Conservation (phyloP, 352 stramenopile genomes). For the Phytophthora pini region DNA sequence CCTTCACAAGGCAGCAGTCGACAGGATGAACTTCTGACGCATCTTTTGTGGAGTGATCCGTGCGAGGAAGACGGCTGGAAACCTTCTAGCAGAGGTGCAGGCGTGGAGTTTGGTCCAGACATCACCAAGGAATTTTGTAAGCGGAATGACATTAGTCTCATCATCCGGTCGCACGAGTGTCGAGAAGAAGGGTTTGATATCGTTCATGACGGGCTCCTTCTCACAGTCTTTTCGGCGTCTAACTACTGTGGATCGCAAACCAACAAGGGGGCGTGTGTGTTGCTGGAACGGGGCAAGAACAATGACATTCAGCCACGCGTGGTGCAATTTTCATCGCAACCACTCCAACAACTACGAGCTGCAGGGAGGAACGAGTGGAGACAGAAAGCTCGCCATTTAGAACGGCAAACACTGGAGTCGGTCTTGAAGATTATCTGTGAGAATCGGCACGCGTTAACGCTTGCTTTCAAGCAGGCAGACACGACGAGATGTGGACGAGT, state of each 20-base stretch:
- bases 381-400: slow-evolving; percentile 63
- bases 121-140: slow-evolving; percentile 89
- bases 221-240: slow-evolving; percentile 87
- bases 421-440: slow-evolving; percentile 56
- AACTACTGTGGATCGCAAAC: slow-evolving; percentile 90
- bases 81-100: slow-evolving; percentile 75
- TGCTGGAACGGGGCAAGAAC: slow-evolving; percentile 56
- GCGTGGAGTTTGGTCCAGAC: slow-evolving; percentile 91
- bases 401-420: slow-evolving; percentile 66
- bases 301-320: slow-evolving; percentile 87
- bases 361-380: slow-evolving; percentile 71
- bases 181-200: slow-evolving; percentile 89
- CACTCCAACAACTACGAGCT: slow-evolving; percentile 68
- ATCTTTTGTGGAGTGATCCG: slow-evolving; percentile 92
- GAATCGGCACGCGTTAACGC: slow-evolving; percentile 52
- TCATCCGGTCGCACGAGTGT: slow-evolving; percentile 94
- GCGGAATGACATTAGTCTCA: slow-evolving; percentile 79
- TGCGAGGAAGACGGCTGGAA: slow-evolving; percentile 55
- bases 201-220: slow-evolving; percentile 66
- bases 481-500: slow-evolving; percentile 33
- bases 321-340: slow-evolving; percentile 90
- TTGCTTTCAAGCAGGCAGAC: slow-evolving; percentile 50
- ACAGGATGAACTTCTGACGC: slow-evolving; percentile 85
- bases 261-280: slow-evolving; percentile 83
- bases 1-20: slow-evolving; percentile 74